phyloP scores from a whole-genome alignment of 1,284 basidiomycete species.

The Leccinum angustisporum region DNA sequence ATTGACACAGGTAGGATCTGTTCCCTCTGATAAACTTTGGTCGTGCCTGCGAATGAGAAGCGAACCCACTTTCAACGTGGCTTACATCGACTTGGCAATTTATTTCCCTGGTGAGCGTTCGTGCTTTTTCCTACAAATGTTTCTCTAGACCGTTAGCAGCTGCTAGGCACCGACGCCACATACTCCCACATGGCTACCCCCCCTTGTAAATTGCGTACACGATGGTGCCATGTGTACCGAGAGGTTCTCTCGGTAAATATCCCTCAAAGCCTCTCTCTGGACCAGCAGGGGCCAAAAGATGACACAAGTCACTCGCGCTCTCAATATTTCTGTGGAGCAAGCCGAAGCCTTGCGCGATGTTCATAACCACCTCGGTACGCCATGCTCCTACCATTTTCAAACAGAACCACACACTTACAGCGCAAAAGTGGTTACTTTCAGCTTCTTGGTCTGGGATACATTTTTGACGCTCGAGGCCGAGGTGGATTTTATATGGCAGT shows the following conservation, averaged over 20 bases:
- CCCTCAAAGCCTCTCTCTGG: not conserved
- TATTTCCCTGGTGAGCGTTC: not conserved
- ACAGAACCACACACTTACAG: not conserved
- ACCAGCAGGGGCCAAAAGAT: not conserved
- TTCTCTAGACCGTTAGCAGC: not conserved
- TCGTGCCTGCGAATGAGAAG: not conserved
- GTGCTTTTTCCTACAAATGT: not conserved
- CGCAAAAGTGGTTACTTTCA: constrained; percentile 15
- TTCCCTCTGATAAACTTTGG: not conserved
- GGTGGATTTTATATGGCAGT: not conserved
- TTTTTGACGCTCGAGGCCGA: not conserved
- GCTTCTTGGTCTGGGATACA: constrained; percentile 8
- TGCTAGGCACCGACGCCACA: not conserved
- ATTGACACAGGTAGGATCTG: not conserved
- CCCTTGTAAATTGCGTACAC: constrained; percentile 1
- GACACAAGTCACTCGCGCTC: not conserved
- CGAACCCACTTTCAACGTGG: not conserved
- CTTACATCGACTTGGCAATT: not conserved
- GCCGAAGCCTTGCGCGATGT: constrained; percentile 3
- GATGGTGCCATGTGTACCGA: not conserved
- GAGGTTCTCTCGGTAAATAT: not conserved
- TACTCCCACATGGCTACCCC: not conserved
- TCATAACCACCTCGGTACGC: constrained; percentile 15
- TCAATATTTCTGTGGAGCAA: not conserved
- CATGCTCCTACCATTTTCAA: not conserved